Conservation (phyloP, 2,329 filamentous ascomycete genomes). For the Fusarium paranaense region DNA sequence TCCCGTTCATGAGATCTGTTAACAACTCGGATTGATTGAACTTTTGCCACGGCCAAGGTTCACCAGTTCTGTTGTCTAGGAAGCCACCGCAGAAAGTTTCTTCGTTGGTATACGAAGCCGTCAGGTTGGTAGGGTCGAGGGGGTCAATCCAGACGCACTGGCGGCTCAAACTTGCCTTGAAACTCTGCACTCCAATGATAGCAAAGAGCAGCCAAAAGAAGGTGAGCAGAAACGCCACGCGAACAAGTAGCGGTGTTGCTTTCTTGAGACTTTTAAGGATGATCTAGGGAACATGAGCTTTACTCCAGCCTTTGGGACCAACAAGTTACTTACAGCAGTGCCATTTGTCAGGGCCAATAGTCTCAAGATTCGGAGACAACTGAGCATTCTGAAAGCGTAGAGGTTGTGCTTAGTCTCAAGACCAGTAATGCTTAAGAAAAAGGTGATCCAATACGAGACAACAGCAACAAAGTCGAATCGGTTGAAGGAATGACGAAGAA, state of each 20-base stretch:
- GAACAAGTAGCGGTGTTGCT: conserved; percentile 88
- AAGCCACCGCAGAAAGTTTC: conserved; percentile 90
- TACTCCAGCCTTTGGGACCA: not conserved
- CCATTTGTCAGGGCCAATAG: conserved; percentile 93
- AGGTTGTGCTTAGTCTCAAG: conserved; percentile 78
- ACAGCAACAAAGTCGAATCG: conserved; percentile 94
- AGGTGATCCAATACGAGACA: conserved; percentile 94
- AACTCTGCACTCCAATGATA: conserved; percentile 96
- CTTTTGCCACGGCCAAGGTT: conserved; percentile 74
- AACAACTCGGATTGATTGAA: conserved; percentile 54
- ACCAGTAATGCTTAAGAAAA: conserved; percentile 76
- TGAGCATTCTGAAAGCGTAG: conserved; percentile 96
- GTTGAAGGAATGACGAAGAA: conserved; percentile 95
- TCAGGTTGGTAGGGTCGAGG: conserved; percentile 63
- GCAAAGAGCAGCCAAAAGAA: conserved; percentile 99
- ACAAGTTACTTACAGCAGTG: conserved; percentile 75
- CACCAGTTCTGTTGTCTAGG: conserved; percentile 69
- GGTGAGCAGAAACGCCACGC: conserved; percentile 91
- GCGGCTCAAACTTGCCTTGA: conserved; percentile 84
- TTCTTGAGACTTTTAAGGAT: conserved; percentile 96
- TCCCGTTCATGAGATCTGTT: conserved; percentile 62
- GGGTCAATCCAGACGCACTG: conserved; percentile 84
- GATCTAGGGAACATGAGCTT: conserved; percentile 64
- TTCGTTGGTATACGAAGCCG: conserved; percentile 69
- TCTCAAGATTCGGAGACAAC: conserved; percentile 90